Percentiles rank a stretch among this genome's conserved stretches.
phyloP scores from a whole-genome alignment of 345 rosid species.

The Abelmoschus esculentus region DNA sequence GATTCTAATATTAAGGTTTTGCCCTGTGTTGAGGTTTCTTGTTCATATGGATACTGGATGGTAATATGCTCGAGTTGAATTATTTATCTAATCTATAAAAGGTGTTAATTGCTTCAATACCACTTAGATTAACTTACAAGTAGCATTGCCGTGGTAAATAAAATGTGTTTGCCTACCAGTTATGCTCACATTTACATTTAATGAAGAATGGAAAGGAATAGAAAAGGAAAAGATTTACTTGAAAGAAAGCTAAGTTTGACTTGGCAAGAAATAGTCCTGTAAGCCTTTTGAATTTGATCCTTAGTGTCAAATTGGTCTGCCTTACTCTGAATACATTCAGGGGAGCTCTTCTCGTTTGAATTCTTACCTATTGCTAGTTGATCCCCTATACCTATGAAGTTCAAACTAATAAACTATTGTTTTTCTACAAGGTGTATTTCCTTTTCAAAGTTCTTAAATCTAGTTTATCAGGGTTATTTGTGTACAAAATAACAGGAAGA shows the following conservation, averaged over 20 bases:
- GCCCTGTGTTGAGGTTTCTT: background rate
- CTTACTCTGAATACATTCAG: background rate
- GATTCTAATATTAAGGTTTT: background rate
- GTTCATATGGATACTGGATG: background rate
- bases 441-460: background rate
- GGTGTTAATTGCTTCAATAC: background rate
- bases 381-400: background rate
- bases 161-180: background rate
- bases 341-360: background rate
- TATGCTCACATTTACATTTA: background rate
- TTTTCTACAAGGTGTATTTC: background rate
- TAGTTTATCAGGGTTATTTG: background rate
- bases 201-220: background rate
- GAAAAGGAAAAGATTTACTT: background rate
- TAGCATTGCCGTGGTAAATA: background rate
- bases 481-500: background rate
- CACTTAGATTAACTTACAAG: background rate
- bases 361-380: background rate
- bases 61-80: background rate
- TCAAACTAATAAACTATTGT: background rate
- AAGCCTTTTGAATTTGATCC: background rate
- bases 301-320: background rate
- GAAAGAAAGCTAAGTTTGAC: background rate
- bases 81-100: background rate
- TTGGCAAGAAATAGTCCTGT: background rate